phyloP scores from a whole-genome alignment of 2,329 filamentous ascomycete species.

The Beauveria scarabaeidicola region DNA sequence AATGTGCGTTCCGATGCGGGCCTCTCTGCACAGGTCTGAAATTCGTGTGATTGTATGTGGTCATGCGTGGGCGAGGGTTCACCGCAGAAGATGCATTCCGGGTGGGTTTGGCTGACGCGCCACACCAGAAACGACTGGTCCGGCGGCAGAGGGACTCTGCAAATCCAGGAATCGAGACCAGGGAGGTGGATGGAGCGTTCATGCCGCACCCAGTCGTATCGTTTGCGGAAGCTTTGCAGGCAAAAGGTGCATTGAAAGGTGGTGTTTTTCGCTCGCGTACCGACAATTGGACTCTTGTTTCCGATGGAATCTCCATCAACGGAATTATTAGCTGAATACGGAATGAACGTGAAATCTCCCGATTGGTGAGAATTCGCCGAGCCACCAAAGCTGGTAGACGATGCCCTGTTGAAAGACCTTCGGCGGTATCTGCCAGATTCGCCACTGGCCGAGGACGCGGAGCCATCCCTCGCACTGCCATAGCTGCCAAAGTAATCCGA shows the following conservation, averaged over 20 bases:
- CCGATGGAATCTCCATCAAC: slow-evolving; percentile 4
- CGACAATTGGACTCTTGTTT: background rate
- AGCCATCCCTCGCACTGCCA: slow-evolving; percentile 19
- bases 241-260: slow-evolving; percentile 32
- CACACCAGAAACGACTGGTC: slow-evolving; percentile 37
- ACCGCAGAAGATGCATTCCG: slow-evolving; percentile 33
- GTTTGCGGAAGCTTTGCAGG: slow-evolving; percentile 29
- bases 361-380: slow-evolving; percentile 13
- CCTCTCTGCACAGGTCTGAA: slow-evolving; percentile 41
- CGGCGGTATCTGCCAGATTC: slow-evolving; percentile 20
- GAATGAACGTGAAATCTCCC: background rate
- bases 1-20: slow-evolving; percentile 33
- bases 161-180: slow-evolving; percentile 38
- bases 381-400: slow-evolving; percentile 14
- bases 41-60: slow-evolving; percentile 32
- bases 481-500: slow-evolving; percentile 15
- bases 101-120: slow-evolving; percentile 36
- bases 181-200: slow-evolving; percentile 42
- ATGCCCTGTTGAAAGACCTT: slow-evolving; percentile 14
- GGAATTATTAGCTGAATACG: slow-evolving; percentile 11
- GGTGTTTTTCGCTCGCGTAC: slow-evolving; percentile 11
- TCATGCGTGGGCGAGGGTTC: slow-evolving; percentile 23
- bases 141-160: slow-evolving; percentile 29
- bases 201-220: slow-evolving; percentile 37
- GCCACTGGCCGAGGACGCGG: slow-evolving; percentile 23